Evolutionary conservation across 192 early-diverging fungal genomes (phyloP), one percentile per base, ranked within the genome.

Genomic region (Backusella sp.): DNA sequence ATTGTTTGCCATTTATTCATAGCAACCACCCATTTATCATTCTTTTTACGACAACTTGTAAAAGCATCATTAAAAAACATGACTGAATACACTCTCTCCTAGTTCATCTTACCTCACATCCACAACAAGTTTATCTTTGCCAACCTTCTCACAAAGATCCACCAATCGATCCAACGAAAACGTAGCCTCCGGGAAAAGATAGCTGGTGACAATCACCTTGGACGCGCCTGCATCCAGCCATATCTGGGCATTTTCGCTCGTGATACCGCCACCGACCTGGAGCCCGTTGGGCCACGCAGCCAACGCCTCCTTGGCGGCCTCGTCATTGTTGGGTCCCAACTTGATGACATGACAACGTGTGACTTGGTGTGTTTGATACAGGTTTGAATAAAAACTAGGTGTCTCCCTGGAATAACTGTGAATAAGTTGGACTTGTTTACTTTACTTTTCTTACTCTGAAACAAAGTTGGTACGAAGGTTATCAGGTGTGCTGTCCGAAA

Each of bases 1-100:
- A 94, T 85, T 1, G 93, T 97, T 82, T 98, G 97, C 98, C 98
- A 99, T 77, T 96, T 94, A 81, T 99, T 89, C 96, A 97, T 99
- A 4, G 98, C 97, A 15, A 99, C 96, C 3, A 95, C 81, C 98
- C 97, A 99, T 46, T 90, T 88, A 66, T 83, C 83, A 7, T 80
- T 91, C 12, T 78, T 68, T 19, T 88, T 83, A 46, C 94, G 84
- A 80, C 96, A 98, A 82, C 96, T 96, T 15, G 15, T 17, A 44
- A 44, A 44, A 19, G 17, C 4, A 12, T 8, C 37, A 11, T 39
- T 3, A 39, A 2, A 39, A 39, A 12, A 32, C 32, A 3, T 32
- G 32, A 32, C 32, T 32, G 32, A 32, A 32, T 3, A 32, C 32
- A 3, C 32, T 32, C 32, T 32, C 32, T 32, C 2, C 32, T 32